Base-by-base conservation (phyloP, 2,329 filamentous ascomycete genomes). In the Cordyceps cateniannulata region DNA sequence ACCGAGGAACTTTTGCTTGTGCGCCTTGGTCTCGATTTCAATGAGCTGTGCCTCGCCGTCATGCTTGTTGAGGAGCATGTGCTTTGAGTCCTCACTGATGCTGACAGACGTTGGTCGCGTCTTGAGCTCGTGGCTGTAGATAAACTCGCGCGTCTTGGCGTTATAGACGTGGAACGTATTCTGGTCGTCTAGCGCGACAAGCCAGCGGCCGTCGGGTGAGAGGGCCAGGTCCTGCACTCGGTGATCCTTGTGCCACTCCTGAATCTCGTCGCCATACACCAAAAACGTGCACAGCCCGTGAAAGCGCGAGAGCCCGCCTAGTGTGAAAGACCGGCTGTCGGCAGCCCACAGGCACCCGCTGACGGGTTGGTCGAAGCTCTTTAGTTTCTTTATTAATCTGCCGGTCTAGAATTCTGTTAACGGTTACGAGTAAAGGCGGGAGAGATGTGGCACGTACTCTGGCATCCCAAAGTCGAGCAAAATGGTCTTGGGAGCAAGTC, bases 281-380 rank as follows among this genome's bases (percentile, higher is more conserved):
- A 85, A 84, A 85, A 89, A 95, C 56, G 90, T 85, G 57, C 85
- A 86, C 18, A 96, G 75, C 45, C 89, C 84, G 25, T 81, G 79
- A 10, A 78, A 77, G 61, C 82, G 83, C 66, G 93, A 89, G 35
- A 96, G 82, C 9, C 89, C 88, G 3, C 89, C 91, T 1, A 93
- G 87, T 47, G 96, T 83, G 67, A 98, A 93, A 0, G 85, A 86
- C 63, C 85, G 77, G 47, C 88, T 88, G 69, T 96, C 89, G 0
- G 86, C 83, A 6, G 89, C 83, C 93, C 95, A 99, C n/a, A 90
- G 89, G 62, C 92, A 96, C 61, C 89, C 87, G 50, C 90, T 96
- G 42, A 96, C 90, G 0, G 92, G 90, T 68, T 96, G 88, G n/a
- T 83, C 81, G 67, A 95, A 93, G 52, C 86, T 82, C 56, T 85